Base-by-base conservation (phyloP, 805 yeast genomes). In the Millerozyma miso region DNA sequence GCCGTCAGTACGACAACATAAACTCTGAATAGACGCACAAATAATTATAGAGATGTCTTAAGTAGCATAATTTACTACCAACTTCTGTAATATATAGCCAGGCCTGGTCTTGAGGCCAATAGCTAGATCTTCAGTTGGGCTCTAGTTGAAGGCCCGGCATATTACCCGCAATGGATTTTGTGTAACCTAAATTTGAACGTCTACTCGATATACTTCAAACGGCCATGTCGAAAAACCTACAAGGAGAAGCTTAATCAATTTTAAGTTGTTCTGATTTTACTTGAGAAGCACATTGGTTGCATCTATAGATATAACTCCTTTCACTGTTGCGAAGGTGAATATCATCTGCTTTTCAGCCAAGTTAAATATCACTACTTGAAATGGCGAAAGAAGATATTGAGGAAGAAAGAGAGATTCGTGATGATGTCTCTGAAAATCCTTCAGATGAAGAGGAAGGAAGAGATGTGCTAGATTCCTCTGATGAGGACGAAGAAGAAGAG, bases 401-500 rank as follows among this genome's bases (percentile, higher is more conserved):
- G 41, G 69, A 62, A 46, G 72, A 68, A 49, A 51, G 55, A 19
- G 73, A 69, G 49, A 66, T 67, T 47, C 60, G 59, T 35, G 65
- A 63, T 41, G 62, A 63, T 38, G 60, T 51, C 15, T 54, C 61
- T 14, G 60, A 58, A 40, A 37, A 42, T 44, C 46, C 55, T 35
- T 60, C 69, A n/a, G 29, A 23, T 23, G 69, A 63, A 13, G 69
- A 59, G 33, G 66, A 65, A 33, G 63, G 60, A 16, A 59, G 58
- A 38, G 73, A 68, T 43, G 52, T 69, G 15, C 75, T 76, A 47
- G 65, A 86, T 52, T 85, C 95, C 7, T 85, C 93, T 10, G 95
- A 86, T 42, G 97, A 90, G 47, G 97, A 89, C 33, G 96, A 86
- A 5, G 95, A 87, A 31, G 90, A 83, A 37, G 96, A 88, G 23